phyloP scores from a whole-genome alignment of 2,329 filamentous ascomycete genomes.

The Leptographium radiaticola region DNA sequence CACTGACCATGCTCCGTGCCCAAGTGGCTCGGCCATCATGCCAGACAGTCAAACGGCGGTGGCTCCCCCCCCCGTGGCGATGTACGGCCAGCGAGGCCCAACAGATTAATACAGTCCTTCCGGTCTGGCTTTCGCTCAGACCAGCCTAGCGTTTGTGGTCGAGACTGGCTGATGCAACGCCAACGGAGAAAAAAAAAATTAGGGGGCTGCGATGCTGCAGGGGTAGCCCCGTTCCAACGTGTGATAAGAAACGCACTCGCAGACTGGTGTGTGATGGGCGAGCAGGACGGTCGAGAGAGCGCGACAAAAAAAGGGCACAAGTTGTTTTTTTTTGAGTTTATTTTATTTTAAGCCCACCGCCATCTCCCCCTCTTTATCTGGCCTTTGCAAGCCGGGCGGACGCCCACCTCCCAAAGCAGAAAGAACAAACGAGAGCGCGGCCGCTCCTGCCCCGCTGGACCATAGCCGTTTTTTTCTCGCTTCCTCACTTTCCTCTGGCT shows the following conservation, averaged over 20 bases:
- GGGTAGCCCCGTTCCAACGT: neutral
- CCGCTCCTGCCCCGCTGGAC: neutral
- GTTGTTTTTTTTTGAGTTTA: no score
- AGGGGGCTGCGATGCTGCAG: slow-evolving; percentile 1
- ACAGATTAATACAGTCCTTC: neutral
- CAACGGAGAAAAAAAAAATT: neutral
- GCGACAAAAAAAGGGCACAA: no score
- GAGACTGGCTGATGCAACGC: neutral
- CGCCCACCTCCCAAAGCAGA: neutral
- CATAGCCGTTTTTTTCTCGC: neutral
- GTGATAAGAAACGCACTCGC: neutral
- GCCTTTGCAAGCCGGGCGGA: neutral
- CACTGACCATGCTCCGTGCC: no score
- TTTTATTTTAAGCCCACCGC: neutral
- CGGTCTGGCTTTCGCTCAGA: neutral
- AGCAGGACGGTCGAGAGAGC: no score
- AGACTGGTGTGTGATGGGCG: no score
- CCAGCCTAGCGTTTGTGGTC: neutral
- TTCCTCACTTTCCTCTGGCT: neutral
- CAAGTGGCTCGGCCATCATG: no score
- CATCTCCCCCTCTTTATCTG: neutral
- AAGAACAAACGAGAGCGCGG: neutral
- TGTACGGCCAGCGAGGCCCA: no score
- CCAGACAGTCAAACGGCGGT: no score
- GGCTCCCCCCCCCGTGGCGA: no score